Base-by-base conservation (phyloP, 2,329 filamentous ascomycete species). In the Sclerotinia minor region DNA sequence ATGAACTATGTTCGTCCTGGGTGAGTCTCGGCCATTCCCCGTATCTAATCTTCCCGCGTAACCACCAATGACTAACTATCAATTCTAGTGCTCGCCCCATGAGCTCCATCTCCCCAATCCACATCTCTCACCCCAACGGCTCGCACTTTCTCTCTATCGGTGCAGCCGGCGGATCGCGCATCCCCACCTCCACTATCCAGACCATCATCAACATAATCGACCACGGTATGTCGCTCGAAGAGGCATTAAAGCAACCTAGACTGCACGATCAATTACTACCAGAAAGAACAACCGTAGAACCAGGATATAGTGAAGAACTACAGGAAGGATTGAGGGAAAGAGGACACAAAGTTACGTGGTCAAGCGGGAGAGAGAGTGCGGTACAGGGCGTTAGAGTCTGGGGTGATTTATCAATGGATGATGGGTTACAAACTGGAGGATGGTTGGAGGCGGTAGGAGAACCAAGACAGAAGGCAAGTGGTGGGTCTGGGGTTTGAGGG, bases 211-310 rank as follows among this genome's bases (percentile, higher is more conserved):
- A 92, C 74, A 83, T 92, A 7, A 80, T 96, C 3, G 89, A 94
- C 74, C 83, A 87, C 70, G 76, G 74, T 19, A 81, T 88, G 78
- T 85, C 83, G 0, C 82, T 88, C 6, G 78, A 80, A 0, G 80
- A 89, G 63, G 90, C 92, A 0, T 81, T 96, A 19, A 82, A 81
- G 0, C 78, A 84, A 73, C 90, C 90, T 0, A 82, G 93, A 11
- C 79, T 96, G 29, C 93, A 96, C 75, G 92, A 96, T 75, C 93
- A 96, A 79, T 81, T 96, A 13, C 81, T 92, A 65, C 93, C 92
- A 0, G 89, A 92, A 73, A 79, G 80, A 60, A 84, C 88, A 1
- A 80, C 80, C 0, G 88, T 95, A 65, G 92, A 96, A 79, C 86
- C 85, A 44, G 78, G 78, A 0, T 96, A 90, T 72, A 83, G 91